Evolutionary conservation across 2,329 filamentous ascomycete species (phyloP), one percentile per base, ranked within the genome.

Genomic region (Capronia coronata): DNA sequence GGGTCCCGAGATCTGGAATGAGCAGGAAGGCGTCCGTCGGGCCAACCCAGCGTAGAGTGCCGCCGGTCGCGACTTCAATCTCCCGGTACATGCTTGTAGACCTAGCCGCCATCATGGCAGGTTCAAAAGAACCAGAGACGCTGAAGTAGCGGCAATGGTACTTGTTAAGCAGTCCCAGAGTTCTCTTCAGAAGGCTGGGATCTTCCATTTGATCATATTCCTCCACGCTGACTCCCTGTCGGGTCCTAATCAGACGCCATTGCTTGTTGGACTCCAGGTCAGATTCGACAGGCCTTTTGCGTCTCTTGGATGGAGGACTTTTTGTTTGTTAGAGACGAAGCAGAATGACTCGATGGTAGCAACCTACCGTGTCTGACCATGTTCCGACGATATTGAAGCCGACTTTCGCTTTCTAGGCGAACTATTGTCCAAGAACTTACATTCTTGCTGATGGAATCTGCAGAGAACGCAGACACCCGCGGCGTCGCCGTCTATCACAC

Each of bases 401-500:
- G 25, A 5, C 25, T 27, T 27, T 27, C 25, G 25, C 10, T 27
- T 27, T 10, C 25, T 27, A 10, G 25, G 10, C 25, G 25, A 27
- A 27, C 25, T 3, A 32, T 32, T 32, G 13, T 32, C 4, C 34
- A 13, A 37, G 13, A 37, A 46, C 5, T 23, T 46, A 27, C 44
- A 46, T 6, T 39, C 44, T 13, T 29, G 44, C 4, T 40, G 3
- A 16, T 46, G 44, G 14, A 46, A 46, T 18, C 14, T 39, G 34
- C 44, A 46, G 8, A 46, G 44, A 7, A 39, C 34, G 34, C 44
- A 46, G n/a, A 14, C 23, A 7, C 40, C 40, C 3, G n/a, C 18
- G 13, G 22, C 7, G 10, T 23, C 34, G 8, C 19, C 22, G 14
- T 46, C 44, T 2, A 23, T 19, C 14, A 38, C 44, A 22, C 44